Percentiles rank a stretch among this genome's conserved stretches.
These are phyloP conservation scores for Parastagonospora avenae DNA, from an alignment of 2,329 filamentous ascomycete species.

Conservation along the genomic window DNA sequence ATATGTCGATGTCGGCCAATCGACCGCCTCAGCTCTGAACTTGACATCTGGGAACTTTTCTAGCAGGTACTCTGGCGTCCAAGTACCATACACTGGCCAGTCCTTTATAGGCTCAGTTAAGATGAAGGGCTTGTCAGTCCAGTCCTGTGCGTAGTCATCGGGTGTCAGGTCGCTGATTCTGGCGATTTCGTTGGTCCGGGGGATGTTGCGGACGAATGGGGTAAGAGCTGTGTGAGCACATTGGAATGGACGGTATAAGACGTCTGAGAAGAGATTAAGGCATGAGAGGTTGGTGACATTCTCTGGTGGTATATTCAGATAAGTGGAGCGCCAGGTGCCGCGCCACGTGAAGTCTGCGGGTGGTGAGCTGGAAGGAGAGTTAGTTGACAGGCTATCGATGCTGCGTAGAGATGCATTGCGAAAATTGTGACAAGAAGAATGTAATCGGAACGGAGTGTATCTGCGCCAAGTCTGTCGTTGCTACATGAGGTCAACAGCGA, in stretches of 20 bases:
- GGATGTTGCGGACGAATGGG: constrained; percentile 73
- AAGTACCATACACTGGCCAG: constrained; percentile 79
- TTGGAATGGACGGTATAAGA: constrained; percentile 85
- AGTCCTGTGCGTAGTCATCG: constrained; percentile 74
- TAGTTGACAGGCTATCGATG: not conserved
- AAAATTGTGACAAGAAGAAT: not conserved
- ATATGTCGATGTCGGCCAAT: constrained; percentile 87
- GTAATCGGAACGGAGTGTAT: not conserved
- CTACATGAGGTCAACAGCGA: too few species aligned
- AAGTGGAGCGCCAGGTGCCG: constrained; percentile 83
- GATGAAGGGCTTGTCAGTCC: constrained; percentile 84
- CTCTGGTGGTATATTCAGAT: constrained; percentile 63
- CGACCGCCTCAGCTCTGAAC: constrained; percentile 90
- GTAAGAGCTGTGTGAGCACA: constrained; percentile 77
- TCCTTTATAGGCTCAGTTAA: constrained; percentile 78
- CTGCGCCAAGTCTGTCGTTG: too few species aligned
- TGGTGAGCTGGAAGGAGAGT: constrained; percentile 44
- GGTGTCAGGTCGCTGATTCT: constrained; percentile 71
- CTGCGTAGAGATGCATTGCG: not conserved
- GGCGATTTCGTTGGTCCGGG: constrained; percentile 71
- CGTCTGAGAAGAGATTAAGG: constrained; percentile 83
- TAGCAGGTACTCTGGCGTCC: constrained; percentile 73
- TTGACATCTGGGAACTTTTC: constrained; percentile 67
- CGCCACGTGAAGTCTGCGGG: constrained; percentile 67
- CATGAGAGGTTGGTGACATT: constrained; percentile 69